Evolutionary conservation across 805 yeast genomes (phyloP), one percentile per base, ranked within the genome.

Genomic region (Tetrapisispora iriomotensis): DNA sequence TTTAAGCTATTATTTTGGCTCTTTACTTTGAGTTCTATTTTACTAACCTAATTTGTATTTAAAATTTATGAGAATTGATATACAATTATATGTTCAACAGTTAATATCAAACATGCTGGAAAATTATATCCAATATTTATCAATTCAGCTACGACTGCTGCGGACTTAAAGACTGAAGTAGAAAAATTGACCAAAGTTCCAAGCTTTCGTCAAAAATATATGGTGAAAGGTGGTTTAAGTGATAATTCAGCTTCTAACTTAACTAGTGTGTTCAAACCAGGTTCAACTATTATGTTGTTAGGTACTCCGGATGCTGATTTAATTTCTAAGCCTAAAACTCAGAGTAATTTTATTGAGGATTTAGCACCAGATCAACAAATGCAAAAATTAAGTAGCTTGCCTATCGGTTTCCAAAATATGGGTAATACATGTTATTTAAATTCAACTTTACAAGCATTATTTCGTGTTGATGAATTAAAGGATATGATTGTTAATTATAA

Each of bases 371-470:
- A 51, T 27, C 57, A 54, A 40, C 59, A 53, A 47, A 35, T 43
- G 13, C 56, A 52, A 40, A 65, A 53, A 61, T 58, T 47, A 67
- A 67, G 59, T 61, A 45, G 64, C 48, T 67, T 80, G 62, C 98
- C 98, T 1, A 81, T 86, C 20, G 98, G 98, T 0, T 70, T 92
- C 50, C 84, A 82, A 62, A 92, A 92, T 57, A 82, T 88, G 58
- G 98, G 98, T 15, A 92, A 92, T 55, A 92, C 98, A 0, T 92
- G 98, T 61, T 88, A 88, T 54, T 66, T 92, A 58, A 92, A 92
- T 57, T 88, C 97, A 0, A 70, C 92, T 31, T 65, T 92, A 35
- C 98, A 92, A 57, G 86, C 82, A 43, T 78, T 90, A 50, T 85
- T 83, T 61, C 82, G 85, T 25, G 72, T 90, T 22, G 73, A 74